phyloP scores from a whole-genome alignment of 2,329 filamentous ascomycete species.

The Ophiosphaerella narmari region DNA sequence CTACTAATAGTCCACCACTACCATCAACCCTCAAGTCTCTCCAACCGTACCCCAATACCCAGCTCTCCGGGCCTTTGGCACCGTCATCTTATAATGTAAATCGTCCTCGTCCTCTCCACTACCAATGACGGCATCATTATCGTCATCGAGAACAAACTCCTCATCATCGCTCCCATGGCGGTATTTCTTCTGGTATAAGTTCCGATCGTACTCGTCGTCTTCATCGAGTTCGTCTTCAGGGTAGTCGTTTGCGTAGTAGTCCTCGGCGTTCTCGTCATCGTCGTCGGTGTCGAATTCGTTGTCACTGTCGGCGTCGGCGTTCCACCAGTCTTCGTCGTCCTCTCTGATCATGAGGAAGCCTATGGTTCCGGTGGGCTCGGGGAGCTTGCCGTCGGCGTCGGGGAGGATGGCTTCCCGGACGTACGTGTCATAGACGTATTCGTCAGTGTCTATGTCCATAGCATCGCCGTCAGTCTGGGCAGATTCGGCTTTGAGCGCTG shows the following conservation, averaged over 20 bases:
- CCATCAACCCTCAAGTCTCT: background rate
- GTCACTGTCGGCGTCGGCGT: conserved; percentile 58
- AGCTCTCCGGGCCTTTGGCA: conserved; percentile 22
- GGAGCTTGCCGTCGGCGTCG: conserved; percentile 38
- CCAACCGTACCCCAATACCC: conserved; percentile 30
- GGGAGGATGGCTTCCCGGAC: conserved; percentile 53
- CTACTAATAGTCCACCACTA: no score
- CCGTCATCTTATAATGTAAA: conserved; percentile 35
- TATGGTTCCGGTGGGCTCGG: conserved; percentile 30
- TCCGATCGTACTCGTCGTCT: conserved; percentile 65
- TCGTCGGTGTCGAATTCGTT: conserved; percentile 63
- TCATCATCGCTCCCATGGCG: conserved; percentile 49
- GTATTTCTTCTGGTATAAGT: conserved; percentile 48
- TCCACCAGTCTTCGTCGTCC: conserved; percentile 62
- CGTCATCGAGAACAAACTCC: conserved; percentile 32
- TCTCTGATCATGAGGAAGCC: conserved; percentile 57
- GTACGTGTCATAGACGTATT: conserved; percentile 68
- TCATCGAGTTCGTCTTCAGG: conserved; percentile 78
- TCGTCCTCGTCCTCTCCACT: conserved; percentile 39
- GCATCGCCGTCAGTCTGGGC: conserved; percentile 19
- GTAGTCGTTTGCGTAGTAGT: conserved; percentile 79
- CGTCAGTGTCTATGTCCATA: conserved; percentile 50
- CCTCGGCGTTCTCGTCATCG: conserved; percentile 71
- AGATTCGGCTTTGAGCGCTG: conserved; percentile 17
- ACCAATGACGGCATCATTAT: conserved; percentile 18